Base-by-base conservation (phyloP, 2,329 filamentous ascomycete species). In the Dactylellina parvicollis region DNA sequence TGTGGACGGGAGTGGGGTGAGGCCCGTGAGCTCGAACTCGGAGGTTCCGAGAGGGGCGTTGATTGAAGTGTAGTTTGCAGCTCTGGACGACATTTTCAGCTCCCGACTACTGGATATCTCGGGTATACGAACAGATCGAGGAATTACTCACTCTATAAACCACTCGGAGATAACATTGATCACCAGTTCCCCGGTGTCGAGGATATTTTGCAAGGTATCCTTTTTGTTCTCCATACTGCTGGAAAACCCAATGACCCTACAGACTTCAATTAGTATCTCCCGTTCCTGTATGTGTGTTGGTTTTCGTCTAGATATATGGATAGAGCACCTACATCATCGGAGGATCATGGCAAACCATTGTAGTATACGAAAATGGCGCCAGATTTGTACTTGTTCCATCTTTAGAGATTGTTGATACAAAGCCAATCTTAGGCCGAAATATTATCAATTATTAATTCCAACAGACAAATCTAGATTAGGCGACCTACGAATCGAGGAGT, bases 141-240 rank as follows among this genome's bases (percentile, higher is more conserved):
- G 14, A 16, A 34, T 22, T 8, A 50, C 74, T 40, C 40, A 76
- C 83, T 97, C 93, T 78, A 95, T 79, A 79, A 89, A 96, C 79
- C 89, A 86, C 82, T 96, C 92, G 7, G 86, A 88, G 78, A 97
- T 91, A 79, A 96, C 91, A 82, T 95, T 96, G 82, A 97, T 89
- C 67, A 88, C 87, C 81, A 91, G 94, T 82, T 96, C 92, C 47
- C 85, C 82, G 0, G 86, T 88, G 36, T 90, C 90, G 7, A 85
- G 78, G 65, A 97, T 82, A 79, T 96, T 96, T 77, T 84, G 84
- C 60, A 96, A 83, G 36, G 90, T 89, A 80, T 97, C 93, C 81
- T 96, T 97, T 18, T 89, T 87, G 2, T 82, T 81, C 20, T 85
- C 83, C 61, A 84, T 82, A 0, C 85, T 84, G 1, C 85, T 86